Percentiles rank a stretch among this genome's conserved stretches.
phyloP scores from a whole-genome alignment of 768 basidiomycete genomes.

The Hypholoma sublateritium region DNA sequence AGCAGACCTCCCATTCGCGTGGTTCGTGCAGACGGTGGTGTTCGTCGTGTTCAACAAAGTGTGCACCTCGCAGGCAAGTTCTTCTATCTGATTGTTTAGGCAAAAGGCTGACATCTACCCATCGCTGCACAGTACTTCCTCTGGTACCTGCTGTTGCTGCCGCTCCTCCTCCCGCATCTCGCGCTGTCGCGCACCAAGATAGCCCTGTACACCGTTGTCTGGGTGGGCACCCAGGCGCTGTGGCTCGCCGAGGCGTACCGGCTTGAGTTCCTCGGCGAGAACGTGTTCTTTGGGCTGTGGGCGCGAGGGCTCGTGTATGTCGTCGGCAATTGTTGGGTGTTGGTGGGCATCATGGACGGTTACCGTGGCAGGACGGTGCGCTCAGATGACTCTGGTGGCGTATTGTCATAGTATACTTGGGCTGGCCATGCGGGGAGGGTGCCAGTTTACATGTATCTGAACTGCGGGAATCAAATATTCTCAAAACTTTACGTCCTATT shows the following conservation, averaged over 20 bases:
- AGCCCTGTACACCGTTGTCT: slow-evolving; percentile 47
- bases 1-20: slow-evolving; percentile 72
- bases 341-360: slow-evolving; percentile 49
- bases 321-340: slow-evolving; percentile 76
- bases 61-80: slow-evolving; percentile 89
- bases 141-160: slow-evolving; percentile 92
- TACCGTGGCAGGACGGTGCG: neutral
- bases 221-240: slow-evolving; percentile 78
- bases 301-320: slow-evolving; percentile 73
- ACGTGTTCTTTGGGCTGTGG: slow-evolving; percentile 81
- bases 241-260: slow-evolving; percentile 93
- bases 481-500: too few relatives aligned
- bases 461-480: too few relatives aligned
- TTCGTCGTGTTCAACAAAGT: slow-evolving; percentile 99
- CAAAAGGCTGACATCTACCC: neutral
- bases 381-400: too few relatives aligned
- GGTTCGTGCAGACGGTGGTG: slow-evolving; percentile 87
- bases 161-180: slow-evolving; percentile 73
- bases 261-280: slow-evolving; percentile 82
- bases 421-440: too few relatives aligned
- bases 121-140: slow-evolving; percentile 76
- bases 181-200: slow-evolving; percentile 45
- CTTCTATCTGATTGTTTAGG: neutral
- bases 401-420: too few relatives aligned
- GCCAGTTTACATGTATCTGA: too few relatives aligned